These are phyloP conservation scores for Penicillium robsamsonii DNA, from an alignment of 495 filamentous ascomycete species.

Conservation along the genomic window DNA sequence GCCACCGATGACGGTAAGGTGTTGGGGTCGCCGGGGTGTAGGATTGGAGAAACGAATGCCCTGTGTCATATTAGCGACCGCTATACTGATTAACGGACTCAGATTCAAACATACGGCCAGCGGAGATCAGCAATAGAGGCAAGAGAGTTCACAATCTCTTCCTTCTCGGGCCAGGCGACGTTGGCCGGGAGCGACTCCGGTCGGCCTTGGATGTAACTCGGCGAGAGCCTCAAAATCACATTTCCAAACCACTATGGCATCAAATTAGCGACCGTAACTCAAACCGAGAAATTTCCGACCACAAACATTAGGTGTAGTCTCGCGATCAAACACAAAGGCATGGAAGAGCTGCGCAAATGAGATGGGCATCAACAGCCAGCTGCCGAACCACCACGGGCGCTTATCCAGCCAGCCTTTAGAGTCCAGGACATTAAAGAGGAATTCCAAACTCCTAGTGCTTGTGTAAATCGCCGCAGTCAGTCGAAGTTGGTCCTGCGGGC, in stretches of 20 bases:
- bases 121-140: constrained; percentile 74
- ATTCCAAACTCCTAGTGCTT: constrained; percentile 77
- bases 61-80: constrained; percentile 30
- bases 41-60: constrained; percentile 78
- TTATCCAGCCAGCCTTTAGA: constrained; percentile 75
- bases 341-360: constrained; percentile 88
- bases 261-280: constrained; percentile 13
- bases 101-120: constrained; percentile 68
- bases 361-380: constrained; percentile 93
- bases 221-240: constrained; percentile 70
- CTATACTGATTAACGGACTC: background rate
- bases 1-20: constrained; percentile 63
- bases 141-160: constrained; percentile 77
- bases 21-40: constrained; percentile 67
- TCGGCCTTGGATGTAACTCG: constrained; percentile 71
- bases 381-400: constrained; percentile 87
- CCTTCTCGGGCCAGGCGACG: constrained; percentile 70
- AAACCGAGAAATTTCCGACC: background rate
- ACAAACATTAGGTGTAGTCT: constrained; percentile 69
- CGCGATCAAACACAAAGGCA: constrained; percentile 88
- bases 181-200: constrained; percentile 65
- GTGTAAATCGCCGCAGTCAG: constrained; percentile 77
- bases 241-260: constrained; percentile 59
- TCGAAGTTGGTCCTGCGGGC: constrained; percentile 73
- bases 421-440: constrained; percentile 79